Conservation (phyloP, 2,329 filamentous ascomycete species). For the Fusarium sp. region DNA sequence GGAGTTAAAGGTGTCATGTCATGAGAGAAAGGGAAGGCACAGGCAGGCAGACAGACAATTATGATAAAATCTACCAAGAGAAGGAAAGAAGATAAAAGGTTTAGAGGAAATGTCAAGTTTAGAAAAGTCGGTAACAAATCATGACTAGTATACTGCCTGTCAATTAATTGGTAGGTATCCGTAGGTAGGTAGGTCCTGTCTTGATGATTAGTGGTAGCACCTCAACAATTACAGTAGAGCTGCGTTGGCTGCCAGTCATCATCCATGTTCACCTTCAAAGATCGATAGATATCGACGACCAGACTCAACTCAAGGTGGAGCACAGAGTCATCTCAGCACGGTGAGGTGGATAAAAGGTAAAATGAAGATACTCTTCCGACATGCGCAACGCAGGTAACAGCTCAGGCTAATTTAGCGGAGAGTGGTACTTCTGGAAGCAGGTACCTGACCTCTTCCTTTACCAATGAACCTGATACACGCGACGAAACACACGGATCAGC, state of each 20-base stretch:
- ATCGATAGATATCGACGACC: constrained; percentile 21
- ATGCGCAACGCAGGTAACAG: constrained; percentile 13
- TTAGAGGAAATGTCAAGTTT: neutral
- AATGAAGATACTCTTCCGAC: constrained; percentile 33
- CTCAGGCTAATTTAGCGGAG: constrained; percentile 16
- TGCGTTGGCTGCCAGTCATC: neutral
- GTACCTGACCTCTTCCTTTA: neutral
- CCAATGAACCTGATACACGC: constrained; percentile 41
- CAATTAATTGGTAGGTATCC: neutral
- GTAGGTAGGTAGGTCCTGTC: neutral
- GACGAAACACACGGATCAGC: constrained; percentile 34
- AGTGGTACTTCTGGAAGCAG: constrained; percentile 10
- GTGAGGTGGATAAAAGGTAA: constrained; percentile 33
- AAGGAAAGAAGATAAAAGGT: neutral
- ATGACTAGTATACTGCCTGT: neutral
- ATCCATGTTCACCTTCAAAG: constrained; percentile 16
- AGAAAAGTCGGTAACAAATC: constrained; percentile 1
- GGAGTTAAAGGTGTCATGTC: constrained; percentile 19
- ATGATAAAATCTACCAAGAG: constrained; percentile 3
- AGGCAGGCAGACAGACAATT: neutral
- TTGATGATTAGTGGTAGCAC: constrained; percentile 3
- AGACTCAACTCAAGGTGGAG: constrained; percentile 30
- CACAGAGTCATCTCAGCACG: constrained; percentile 33
- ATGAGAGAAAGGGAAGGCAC: constrained; percentile 9
- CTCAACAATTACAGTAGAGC: constrained; percentile 19